Base-by-base conservation (phyloP, 2,329 filamentous ascomycete genomes). In the Pestalotiopsis sp. region DNA sequence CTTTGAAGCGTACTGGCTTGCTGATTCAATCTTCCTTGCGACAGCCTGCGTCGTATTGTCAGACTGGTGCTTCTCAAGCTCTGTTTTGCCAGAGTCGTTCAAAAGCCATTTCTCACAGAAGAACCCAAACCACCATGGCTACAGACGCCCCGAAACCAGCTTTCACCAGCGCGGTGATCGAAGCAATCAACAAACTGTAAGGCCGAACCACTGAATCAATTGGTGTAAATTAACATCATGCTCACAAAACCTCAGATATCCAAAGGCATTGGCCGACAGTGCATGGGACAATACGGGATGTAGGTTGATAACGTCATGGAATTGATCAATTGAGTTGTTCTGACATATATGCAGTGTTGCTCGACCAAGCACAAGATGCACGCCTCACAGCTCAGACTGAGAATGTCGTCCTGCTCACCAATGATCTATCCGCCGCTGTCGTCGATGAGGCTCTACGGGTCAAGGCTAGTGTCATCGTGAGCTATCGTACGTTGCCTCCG, bases 221-320 rank as follows among this genome's bases (percentile, higher is more conserved):
- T 11, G 9, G 25, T 14, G 23, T 59, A 27, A 23, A 59, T 14
- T 3, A 14, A 27, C 1, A n/a, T 38, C 23, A 58, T 9, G 23
- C 13, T 65, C 14, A 25, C 25, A 14, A 36, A 31, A n/a, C 1
- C 49, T 2, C 11, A 96, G 94, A 69, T 99, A 97, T 78, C 96
- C 96, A 0, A 93, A 97, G 78, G 90, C 90, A 70, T 85, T 98
- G 57, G 96, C 96, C 11, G 96, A 98, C 78, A 91, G 91, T 74
- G 90, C 92, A 72, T 99, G 95, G 87, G 96, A 99, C 79, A 99
- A 99, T 77, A 97, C 97, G n/a, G 96, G 96, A 68, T 72, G 77
- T 78, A 70, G 71, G 75, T 59, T n/a, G 13, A 31, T 4, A 23
- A 67, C 80, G 88, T 89, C 78, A 45, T 11, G 2, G 58, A 12